phyloP scores from a whole-genome alignment of 148 eudicot species.

The Arctostaphylos glauca region DNA sequence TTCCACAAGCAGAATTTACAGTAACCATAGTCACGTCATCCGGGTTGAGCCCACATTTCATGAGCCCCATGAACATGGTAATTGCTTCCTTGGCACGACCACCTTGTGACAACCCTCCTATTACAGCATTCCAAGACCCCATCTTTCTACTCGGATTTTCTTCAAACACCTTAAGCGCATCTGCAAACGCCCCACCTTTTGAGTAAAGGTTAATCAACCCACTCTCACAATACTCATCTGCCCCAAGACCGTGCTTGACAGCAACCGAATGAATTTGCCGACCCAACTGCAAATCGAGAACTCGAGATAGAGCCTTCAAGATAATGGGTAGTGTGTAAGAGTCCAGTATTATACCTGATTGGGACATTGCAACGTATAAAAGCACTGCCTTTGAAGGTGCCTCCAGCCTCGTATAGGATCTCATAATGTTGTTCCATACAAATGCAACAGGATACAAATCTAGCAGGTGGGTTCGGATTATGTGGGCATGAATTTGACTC shows the following conservation, averaged over 20 bases:
- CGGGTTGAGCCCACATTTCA: conserved; percentile 45
- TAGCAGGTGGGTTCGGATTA: conserved; percentile 55
- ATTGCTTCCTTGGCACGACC: conserved; percentile 53
- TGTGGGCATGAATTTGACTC: conserved; percentile 44
- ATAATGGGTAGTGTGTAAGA: conserved; percentile 61
- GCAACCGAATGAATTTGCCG: conserved; percentile 53
- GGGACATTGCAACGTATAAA: conserved; percentile 45
- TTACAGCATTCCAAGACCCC: conserved; percentile 90
- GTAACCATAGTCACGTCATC: conserved; percentile 77
- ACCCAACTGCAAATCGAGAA: conserved; percentile 28
- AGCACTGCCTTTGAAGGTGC: conserved; percentile 41
- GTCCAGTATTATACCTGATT: conserved; percentile 47
- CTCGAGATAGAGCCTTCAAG: conserved; percentile 53
- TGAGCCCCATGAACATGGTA: conserved; percentile 53
- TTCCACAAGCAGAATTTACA: conserved; percentile 65
- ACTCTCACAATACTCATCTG: conserved; percentile 60
- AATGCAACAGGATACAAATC: conserved; percentile 31
- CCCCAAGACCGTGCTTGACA: conserved; percentile 44
- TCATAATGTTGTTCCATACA: conserved; percentile 56
- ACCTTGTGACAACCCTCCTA: conserved; percentile 59
- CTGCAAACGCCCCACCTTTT: conserved; percentile 47
- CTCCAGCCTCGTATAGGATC: conserved; percentile 50
- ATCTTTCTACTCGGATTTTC: conserved; percentile 59
- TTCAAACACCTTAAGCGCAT: conserved; percentile 67
- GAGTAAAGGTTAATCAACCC: conserved; percentile 62